A percentile compares a stretch with the other conserved stretches of the same genome.
These are phyloP conservation scores for Raddia distichophylla DNA, from an alignment of 176 grass and related monocot species.

Conservation along the genomic window DNA sequence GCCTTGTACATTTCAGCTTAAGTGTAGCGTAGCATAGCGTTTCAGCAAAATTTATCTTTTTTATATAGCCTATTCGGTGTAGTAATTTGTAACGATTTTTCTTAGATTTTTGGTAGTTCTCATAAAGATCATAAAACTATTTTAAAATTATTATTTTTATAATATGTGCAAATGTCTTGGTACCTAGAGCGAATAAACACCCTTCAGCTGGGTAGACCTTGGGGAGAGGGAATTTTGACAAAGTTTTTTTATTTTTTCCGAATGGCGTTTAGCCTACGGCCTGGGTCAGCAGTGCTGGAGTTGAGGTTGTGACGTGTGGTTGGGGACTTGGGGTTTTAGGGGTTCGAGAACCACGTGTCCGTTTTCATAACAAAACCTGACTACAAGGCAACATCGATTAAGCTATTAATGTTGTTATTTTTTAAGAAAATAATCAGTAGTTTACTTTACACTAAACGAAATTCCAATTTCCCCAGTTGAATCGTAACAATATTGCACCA, in stretches of 20 bases:
- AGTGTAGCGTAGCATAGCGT: too few relatives aligned
- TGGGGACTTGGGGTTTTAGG: conserved; percentile 12
- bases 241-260: conserved; percentile 18
- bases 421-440: not conserved
- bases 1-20: too few relatives aligned
- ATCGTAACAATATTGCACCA: not conserved
- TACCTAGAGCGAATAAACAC: conserved; percentile 36
- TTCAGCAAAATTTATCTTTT: too few relatives aligned
- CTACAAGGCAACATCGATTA: not conserved
- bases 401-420: not conserved
- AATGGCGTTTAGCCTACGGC: not conserved
- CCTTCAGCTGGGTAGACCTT: conserved; percentile 1
- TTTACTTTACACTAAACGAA: not conserved
- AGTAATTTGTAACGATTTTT: too few relatives aligned
- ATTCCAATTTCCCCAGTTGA: not conserved
- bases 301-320: conserved; percentile 20
- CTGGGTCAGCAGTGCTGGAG: not conserved
- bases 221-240: conserved; percentile 8
- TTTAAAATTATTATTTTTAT: too few relatives aligned
- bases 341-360: conserved; percentile 10
- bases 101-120: too few relatives aligned
- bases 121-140: too few relatives aligned
- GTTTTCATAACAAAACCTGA: not conserved
- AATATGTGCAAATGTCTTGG: conserved; percentile 16
- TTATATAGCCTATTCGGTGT: too few relatives aligned